Evolutionary conservation across 1,139 yeast genomes (phyloP).

Genomic region (Nadsonia starkeyi-henricii): DNA sequence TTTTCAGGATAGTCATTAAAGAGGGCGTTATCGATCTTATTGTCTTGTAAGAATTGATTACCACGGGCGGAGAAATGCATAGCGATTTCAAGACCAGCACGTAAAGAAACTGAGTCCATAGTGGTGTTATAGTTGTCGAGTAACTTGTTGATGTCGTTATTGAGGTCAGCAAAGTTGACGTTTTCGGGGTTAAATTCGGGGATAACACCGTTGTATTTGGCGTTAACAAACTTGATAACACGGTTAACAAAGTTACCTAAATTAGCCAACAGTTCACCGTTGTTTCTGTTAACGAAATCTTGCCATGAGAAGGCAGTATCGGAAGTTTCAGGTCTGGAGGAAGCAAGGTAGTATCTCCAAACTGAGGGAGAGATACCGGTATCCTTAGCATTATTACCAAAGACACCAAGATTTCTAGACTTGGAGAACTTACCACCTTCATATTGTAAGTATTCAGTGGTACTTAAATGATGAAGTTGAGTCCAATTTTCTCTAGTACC

Average conservation of each 20-base stretch:
- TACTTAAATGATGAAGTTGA: slow-evolving; percentile 74
- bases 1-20: slow-evolving; percentile 62
- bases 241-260: slow-evolving; percentile 95
- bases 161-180: slow-evolving; percentile 35
- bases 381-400: slow-evolving; percentile 93
- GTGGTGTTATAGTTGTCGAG: slow-evolving; percentile 48
- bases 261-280: slow-evolving; percentile 85
- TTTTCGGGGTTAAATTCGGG: slow-evolving; percentile 40
- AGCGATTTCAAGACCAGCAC: slow-evolving; percentile 81
- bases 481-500: slow-evolving; percentile 91
- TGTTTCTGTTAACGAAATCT: slow-evolving; percentile 87
- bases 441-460: slow-evolving; percentile 93
- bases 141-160: slow-evolving; percentile 37
- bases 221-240: slow-evolving; percentile 73
- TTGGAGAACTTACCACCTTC: slow-evolving; percentile 97
- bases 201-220: slow-evolving; percentile 83
- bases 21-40: slow-evolving; percentile 80
- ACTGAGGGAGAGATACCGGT: slow-evolving; percentile 85
- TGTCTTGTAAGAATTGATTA: slow-evolving; percentile 87
- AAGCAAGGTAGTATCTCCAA: slow-evolving; percentile 92
- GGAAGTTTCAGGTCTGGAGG: slow-evolving; percentile 86
- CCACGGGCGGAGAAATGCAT: slow-evolving; percentile 90
- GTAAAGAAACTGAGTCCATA: slow-evolving; percentile 68
- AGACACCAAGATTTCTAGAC: slow-evolving; percentile 93
- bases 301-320: slow-evolving; percentile 97